phyloP scores from a whole-genome alignment of 805 yeast genomes.

The Schwanniomyces pseudopolymorphus region DNA sequence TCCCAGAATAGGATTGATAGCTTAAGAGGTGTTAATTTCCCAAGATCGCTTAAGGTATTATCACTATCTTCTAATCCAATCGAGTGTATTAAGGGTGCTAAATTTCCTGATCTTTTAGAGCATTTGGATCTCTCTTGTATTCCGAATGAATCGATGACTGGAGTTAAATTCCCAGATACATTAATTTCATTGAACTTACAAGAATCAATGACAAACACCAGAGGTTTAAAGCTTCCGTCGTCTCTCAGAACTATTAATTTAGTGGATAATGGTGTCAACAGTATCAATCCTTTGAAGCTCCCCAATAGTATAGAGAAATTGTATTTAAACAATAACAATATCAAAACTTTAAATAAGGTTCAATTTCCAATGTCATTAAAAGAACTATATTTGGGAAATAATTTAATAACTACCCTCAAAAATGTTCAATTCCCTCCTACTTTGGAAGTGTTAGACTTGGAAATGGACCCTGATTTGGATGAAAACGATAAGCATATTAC shows the following conservation, averaged over 20 bases:
- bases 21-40: constrained; percentile 37
- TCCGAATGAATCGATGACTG: constrained; percentile 48
- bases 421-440: constrained; percentile 41
- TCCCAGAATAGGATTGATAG: constrained; percentile 42
- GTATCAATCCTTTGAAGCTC: constrained; percentile 43
- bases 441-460: constrained; percentile 39
- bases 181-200: constrained; percentile 36
- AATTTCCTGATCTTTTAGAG: constrained; percentile 37
- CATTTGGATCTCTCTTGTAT: constrained; percentile 41
- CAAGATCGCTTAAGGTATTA: constrained; percentile 27
- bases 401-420: constrained; percentile 43
- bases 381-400: constrained; percentile 41
- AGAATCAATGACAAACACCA: constrained; percentile 44
- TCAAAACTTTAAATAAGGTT: constrained; percentile 45
- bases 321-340: constrained; percentile 38
- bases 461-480: constrained; percentile 40
- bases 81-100: constrained; percentile 40
- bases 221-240: constrained; percentile 42
- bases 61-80: constrained; percentile 40
- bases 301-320: constrained; percentile 41
- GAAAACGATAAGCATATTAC: constrained; percentile 44
- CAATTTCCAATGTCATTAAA: constrained; percentile 34
- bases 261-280: constrained; percentile 42
- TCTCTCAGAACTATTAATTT: constrained; percentile 29
- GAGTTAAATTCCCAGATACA: constrained; percentile 45